Conservation (phyloP, 257 asterid genomes). For the Plantago major region DNA sequence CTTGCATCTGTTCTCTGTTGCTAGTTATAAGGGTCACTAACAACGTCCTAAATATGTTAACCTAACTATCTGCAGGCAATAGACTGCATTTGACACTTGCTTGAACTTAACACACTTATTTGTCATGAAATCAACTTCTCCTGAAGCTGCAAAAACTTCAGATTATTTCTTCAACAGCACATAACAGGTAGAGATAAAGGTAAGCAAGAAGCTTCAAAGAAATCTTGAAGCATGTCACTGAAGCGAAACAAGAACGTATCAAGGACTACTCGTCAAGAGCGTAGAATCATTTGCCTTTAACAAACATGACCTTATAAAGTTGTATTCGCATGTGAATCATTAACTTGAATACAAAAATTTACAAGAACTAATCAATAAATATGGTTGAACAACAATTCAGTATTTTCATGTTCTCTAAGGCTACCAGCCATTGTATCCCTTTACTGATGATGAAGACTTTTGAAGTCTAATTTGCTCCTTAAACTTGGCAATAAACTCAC, state of each 20-base stretch:
- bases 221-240: neutral
- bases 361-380: conserved; percentile 27
- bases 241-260: too few species aligned
- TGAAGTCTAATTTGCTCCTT: conserved; percentile 89
- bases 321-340: neutral
- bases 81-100: too few species aligned
- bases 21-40: too few species aligned
- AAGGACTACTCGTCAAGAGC: too few species aligned
- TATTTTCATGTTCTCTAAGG: neutral
- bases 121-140: too few species aligned
- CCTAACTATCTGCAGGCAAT: too few species aligned
- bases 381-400: neutral
- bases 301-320: neutral
- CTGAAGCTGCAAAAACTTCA: too few species aligned
- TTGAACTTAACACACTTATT: too few species aligned
- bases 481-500: conserved; percentile 89
- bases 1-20: too few species aligned
- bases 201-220: neutral
- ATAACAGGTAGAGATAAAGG: too few species aligned
- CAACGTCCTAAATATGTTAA: too few species aligned
- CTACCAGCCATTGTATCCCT: conserved; percentile 28
- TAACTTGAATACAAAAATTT: conserved; percentile 14
- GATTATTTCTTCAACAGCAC: too few species aligned
- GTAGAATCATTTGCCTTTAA: neutral
- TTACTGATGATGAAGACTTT: conserved; percentile 36